A percentile compares a stretch with the other conserved stretches of the same genome.
Conservation (phyloP, 805 yeast genomes). For the Sugiyamaella qingdaonensis region DNA sequence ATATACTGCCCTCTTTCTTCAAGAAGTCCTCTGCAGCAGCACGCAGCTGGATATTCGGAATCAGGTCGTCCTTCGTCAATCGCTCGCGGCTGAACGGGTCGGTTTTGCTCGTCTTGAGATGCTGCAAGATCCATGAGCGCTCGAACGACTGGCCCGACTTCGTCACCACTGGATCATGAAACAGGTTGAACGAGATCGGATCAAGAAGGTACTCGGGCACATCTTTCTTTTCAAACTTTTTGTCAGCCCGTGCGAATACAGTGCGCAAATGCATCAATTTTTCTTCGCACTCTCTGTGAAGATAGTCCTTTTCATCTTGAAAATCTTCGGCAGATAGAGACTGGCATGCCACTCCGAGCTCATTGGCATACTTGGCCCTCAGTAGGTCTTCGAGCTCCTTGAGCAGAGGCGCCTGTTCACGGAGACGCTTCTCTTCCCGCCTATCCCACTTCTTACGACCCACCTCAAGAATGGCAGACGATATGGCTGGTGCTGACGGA, state of each 20-base stretch:
- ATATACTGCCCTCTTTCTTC: constrained; percentile 11
- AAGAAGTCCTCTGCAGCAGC: constrained; percentile 35
- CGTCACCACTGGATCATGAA: constrained; percentile 43
- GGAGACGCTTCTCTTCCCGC: constrained; percentile 24
- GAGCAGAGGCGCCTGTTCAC: constrained; percentile 22
- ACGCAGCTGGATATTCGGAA: constrained; percentile 40
- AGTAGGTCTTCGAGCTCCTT: constrained; percentile 25
- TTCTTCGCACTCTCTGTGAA: constrained; percentile 17
- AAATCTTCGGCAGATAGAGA: constrained; percentile 17
- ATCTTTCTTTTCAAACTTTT: constrained; percentile 23
- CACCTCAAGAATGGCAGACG: constrained; percentile 24
- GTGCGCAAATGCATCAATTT: constrained; percentile 20
- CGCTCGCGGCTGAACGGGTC: constrained; percentile 43
- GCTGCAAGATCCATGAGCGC: constrained; percentile 36
- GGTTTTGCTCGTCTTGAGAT: constrained; percentile 33
- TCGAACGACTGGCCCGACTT: constrained; percentile 44
- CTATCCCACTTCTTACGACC: constrained; percentile 26
- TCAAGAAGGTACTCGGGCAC: constrained; percentile 39
- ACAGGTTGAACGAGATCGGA: constrained; percentile 40
- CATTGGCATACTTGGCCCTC: constrained; percentile 9
- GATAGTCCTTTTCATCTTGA: constrained; percentile 21
- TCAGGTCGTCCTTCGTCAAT: constrained; percentile 34
- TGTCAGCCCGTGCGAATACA: constrained; percentile 25
- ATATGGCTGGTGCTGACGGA: constrained; percentile 27
- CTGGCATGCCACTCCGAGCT: constrained; percentile 13